Conservation (phyloP, 768 basidiomycete species). For the Cantharellus anzutake region DNA sequence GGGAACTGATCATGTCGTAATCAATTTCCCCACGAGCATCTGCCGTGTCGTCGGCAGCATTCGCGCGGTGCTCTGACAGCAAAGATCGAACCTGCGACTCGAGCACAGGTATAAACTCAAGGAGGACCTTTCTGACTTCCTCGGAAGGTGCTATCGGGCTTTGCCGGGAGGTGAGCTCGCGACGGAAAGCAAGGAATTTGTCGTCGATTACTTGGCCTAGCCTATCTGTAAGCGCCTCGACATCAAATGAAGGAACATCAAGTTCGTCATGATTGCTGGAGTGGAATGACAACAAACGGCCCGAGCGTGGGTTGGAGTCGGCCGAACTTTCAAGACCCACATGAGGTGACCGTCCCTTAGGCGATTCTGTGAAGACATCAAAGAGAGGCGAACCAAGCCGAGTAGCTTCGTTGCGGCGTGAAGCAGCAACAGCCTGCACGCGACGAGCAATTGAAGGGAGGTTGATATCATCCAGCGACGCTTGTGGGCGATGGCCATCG, state of each 20-base stretch:
- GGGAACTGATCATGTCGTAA: slow-evolving; percentile 52
- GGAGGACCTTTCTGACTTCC: slow-evolving; percentile 3
- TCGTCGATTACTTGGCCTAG: slow-evolving; percentile 49
- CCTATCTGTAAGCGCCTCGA: slow-evolving; percentile 12
- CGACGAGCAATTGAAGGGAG: slow-evolving; percentile 40
- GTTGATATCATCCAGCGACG: slow-evolving; percentile 60
- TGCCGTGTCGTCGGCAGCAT: slow-evolving; percentile 8
- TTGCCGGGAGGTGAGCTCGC: slow-evolving; percentile 3
- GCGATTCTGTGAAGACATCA: background rate
- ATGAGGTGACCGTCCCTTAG: background rate
- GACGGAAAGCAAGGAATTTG: slow-evolving; percentile 29
- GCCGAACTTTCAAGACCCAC: background rate
- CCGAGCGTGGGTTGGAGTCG: background rate
- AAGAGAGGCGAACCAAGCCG: background rate
- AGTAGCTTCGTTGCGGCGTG: background rate
- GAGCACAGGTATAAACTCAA: slow-evolving; percentile 6
- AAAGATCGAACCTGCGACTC: slow-evolving; percentile 8
- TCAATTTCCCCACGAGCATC: slow-evolving; percentile 65
- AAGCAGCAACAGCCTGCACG: background rate
- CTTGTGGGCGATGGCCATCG: slow-evolving; percentile 44
- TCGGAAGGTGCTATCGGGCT: background rate
- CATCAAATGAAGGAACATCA: slow-evolving; percentile 10
- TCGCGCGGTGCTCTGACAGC: slow-evolving; percentile 1
- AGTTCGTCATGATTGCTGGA: slow-evolving; percentile 6
- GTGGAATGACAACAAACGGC: background rate